These are phyloP conservation scores for Oryza punctata DNA, from an alignment of 176 grass and related monocot species.

Conservation along the genomic window DNA sequence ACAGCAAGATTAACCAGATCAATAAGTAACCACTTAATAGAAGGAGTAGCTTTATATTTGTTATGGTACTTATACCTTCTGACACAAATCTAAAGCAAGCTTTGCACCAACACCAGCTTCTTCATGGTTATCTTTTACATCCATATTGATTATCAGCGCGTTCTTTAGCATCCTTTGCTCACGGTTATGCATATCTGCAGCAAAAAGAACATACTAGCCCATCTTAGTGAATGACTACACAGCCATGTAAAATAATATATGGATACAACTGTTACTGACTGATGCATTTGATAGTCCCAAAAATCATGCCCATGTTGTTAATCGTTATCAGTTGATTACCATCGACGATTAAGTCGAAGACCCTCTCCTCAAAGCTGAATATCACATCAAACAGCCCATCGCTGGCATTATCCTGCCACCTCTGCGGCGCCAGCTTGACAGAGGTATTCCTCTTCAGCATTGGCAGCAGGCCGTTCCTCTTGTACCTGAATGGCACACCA, in stretches of 20 bases:
- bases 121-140: constrained; percentile 99
- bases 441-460: constrained; percentile 92
- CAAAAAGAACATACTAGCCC: background rate
- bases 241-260: background rate
- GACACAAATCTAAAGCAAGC: constrained; percentile 88
- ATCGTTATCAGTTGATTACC: constrained; percentile 44
- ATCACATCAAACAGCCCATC: constrained; percentile 87
- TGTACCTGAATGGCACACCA: constrained; percentile 63
- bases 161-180: constrained; percentile 70
- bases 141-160: constrained; percentile 87
- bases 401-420: constrained; percentile 80
- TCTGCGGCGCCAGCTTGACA: constrained; percentile 79
- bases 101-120: constrained; percentile 93
- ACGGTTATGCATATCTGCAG: constrained; percentile 88
- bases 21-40: background rate
- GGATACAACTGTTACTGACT: background rate
- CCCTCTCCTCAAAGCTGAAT: constrained; percentile 91
- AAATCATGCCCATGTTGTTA: background rate
- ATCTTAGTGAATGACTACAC: background rate
- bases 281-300: background rate
- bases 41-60: constrained; percentile 22
- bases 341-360: constrained; percentile 84
- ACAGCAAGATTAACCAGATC: background rate
- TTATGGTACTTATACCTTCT: constrained; percentile 60
- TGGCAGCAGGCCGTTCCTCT: constrained; percentile 90